Conservation (phyloP, 2,329 filamentous ascomycete species). For the Phialocephala subalpina region DNA sequence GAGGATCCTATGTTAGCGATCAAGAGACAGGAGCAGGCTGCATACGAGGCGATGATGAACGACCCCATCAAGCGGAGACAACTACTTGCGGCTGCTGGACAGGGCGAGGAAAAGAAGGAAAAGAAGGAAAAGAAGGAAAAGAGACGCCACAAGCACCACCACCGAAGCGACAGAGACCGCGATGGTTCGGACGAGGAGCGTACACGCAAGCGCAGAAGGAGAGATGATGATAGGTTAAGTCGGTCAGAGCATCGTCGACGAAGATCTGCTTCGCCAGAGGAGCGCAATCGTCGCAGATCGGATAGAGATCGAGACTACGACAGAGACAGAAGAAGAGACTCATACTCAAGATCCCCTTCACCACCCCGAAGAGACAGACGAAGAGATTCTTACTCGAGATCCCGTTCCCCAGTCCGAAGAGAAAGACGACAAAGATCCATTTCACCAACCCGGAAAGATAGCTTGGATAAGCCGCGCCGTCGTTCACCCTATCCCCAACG, state of each 20-base stretch:
- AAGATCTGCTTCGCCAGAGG: slow-evolving; percentile 49
- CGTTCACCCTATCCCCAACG: too few species aligned
- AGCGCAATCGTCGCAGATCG: slow-evolving; percentile 32
- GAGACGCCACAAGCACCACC: slow-evolving; percentile 52
- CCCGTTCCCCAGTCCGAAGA: slow-evolving; percentile 8
- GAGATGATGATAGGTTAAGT: slow-evolving; percentile 49
- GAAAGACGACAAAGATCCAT: slow-evolving; percentile 5
- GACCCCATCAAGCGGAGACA: slow-evolving; percentile 74
- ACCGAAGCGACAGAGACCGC: slow-evolving; percentile 38
- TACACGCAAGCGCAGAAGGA: slow-evolving; percentile 54
- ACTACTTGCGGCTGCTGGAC: slow-evolving; percentile 70
- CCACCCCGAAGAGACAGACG: slow-evolving; percentile 5
- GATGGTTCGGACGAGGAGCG: slow-evolving; percentile 46
- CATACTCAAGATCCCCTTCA: slow-evolving; percentile 41
- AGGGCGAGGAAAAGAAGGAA: slow-evolving; percentile 55
- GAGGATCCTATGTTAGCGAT: slow-evolving; percentile 94
- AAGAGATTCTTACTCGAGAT: background rate
- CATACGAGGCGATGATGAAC: slow-evolving; percentile 82
- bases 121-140: slow-evolving; percentile 54
- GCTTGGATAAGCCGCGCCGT: background rate
- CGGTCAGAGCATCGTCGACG: slow-evolving; percentile 48
- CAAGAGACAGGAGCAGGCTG: slow-evolving; percentile 87
- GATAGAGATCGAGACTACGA: slow-evolving; percentile 31
- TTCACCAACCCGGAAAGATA: background rate
- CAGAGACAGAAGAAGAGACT: slow-evolving; percentile 32